These are phyloP conservation scores for Coffea humblotiana DNA, from an alignment of 305 asterid genomes.

Conservation along the genomic window DNA sequence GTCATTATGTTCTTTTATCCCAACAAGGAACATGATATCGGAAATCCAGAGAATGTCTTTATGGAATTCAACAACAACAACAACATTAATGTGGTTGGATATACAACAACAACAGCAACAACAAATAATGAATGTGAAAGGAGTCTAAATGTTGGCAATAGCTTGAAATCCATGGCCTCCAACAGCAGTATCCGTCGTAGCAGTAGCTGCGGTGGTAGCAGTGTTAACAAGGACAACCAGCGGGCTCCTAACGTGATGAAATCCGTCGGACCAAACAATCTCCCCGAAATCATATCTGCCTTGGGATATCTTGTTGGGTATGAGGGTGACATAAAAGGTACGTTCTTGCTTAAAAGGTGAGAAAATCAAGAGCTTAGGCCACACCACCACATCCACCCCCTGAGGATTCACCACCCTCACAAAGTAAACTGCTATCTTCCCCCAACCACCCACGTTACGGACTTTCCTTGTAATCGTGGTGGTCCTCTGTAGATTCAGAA, in stretches of 20 bases:
- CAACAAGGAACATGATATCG: too few species aligned
- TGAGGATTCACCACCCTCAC: conserved; percentile 40
- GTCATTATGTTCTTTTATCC: too few species aligned
- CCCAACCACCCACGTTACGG: conserved; percentile 43
- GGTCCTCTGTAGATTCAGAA: conserved; percentile 33
- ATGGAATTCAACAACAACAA: neutral
- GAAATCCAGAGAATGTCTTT: too few species aligned
- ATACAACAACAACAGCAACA: neutral
- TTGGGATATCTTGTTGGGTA: conserved; percentile 34
- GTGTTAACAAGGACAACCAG: conserved; percentile 18
- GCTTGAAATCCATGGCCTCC: neutral
- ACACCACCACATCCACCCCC: conserved; percentile 59
- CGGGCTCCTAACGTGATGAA: conserved; percentile 44
- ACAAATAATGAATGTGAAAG: too few species aligned
- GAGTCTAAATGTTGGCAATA: neutral
- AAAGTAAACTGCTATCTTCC: conserved; percentile 43
- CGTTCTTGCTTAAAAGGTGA: conserved; percentile 40
- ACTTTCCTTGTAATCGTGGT: conserved; percentile 42
- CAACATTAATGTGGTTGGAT: too few species aligned
- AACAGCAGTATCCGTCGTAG: too few species aligned
- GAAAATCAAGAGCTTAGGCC: conserved; percentile 55
- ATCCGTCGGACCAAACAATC: conserved; percentile 61
- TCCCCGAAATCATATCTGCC: conserved; percentile 58
- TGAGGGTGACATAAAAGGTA: conserved; percentile 39
- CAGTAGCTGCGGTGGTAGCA: neutral